Evolutionary conservation across 2,329 filamentous ascomycete species (phyloP).

Genomic region (Pezicula rhizophila): DNA sequence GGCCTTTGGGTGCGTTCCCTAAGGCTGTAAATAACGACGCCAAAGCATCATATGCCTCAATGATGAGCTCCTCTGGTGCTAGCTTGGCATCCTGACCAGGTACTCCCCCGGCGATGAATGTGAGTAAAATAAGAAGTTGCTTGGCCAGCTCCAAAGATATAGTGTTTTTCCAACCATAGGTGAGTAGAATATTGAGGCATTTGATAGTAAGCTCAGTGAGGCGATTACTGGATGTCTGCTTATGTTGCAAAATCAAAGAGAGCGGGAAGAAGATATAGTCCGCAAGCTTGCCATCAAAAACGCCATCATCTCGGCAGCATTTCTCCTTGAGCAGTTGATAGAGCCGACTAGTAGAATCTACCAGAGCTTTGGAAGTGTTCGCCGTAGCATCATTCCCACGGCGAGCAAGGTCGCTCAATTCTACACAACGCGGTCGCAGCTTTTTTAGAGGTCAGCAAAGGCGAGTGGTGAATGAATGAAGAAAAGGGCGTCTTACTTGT

Average conservation of each 20-base stretch:
- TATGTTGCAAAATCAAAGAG: slow-evolving; percentile 75
- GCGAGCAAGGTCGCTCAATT: slow-evolving; percentile 52
- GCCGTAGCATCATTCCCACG: slow-evolving; percentile 36
- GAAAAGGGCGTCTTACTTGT: slow-evolving; percentile 13
- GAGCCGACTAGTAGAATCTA: slow-evolving; percentile 39
- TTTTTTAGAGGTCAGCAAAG: slow-evolving; percentile 25
- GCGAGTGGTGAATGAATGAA: not conserved
- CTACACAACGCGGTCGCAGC: slow-evolving; percentile 58
- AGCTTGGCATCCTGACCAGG: slow-evolving; percentile 46
- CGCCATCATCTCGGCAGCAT: slow-evolving; percentile 38
- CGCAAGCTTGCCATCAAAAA: slow-evolving; percentile 74
- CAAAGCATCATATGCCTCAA: slow-evolving; percentile 67
- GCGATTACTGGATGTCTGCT: slow-evolving; percentile 63
- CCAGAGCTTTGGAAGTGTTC: slow-evolving; percentile 37
- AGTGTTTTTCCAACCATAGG: slow-evolving; percentile 70
- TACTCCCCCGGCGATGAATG: slow-evolving; percentile 71
- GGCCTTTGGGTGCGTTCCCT: slow-evolving; percentile 41
- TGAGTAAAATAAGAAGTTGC: slow-evolving; percentile 79
- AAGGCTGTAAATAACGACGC: slow-evolving; percentile 57
- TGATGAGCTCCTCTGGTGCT: slow-evolving; percentile 66
- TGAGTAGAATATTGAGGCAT: slow-evolving; percentile 68
- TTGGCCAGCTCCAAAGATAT: slow-evolving; percentile 69
- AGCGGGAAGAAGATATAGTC: slow-evolving; percentile 95
- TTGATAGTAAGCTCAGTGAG: slow-evolving; percentile 71
- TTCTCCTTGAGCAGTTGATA: slow-evolving; percentile 36